Evolutionary conservation across 495 filamentous ascomycete genomes (phyloP).

Genomic region (Aspergillus homomorphus): DNA sequence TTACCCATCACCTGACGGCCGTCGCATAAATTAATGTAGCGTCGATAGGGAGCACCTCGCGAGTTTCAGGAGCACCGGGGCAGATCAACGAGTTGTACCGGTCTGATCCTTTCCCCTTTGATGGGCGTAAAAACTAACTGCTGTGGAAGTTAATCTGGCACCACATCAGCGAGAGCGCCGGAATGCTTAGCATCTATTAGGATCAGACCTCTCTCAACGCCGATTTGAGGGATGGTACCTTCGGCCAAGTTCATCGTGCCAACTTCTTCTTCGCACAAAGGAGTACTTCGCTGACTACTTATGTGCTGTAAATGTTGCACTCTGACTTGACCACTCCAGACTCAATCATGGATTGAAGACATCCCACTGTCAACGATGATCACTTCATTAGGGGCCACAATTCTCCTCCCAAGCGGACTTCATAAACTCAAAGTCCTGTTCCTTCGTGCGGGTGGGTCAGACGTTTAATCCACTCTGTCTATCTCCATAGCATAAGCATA

Average conservation of each 20-base stretch:
- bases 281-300: no score
- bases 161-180: neutral
- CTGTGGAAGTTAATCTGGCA: neutral
- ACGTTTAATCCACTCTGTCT: neutral
- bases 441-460: neutral
- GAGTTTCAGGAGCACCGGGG: neutral
- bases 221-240: no score
- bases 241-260: no score
- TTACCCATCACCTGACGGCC: neutral
- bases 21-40: neutral
- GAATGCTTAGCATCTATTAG: no score
- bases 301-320: no score
- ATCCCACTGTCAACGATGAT: neutral
- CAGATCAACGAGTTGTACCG: neutral
- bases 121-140: neutral
- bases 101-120: neutral
- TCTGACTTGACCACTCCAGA: no score
- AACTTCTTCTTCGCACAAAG: no score
- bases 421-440: neutral
- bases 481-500: neutral
- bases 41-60: neutral
- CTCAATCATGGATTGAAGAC: no score
- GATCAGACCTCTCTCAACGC: no score
- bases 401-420: neutral
- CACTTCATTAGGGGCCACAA: neutral